Evolutionary conservation across 2,329 filamentous ascomycete genomes (phyloP), one percentile per base, ranked within the genome.

Genomic region (Aureobasidium sp.): DNA sequence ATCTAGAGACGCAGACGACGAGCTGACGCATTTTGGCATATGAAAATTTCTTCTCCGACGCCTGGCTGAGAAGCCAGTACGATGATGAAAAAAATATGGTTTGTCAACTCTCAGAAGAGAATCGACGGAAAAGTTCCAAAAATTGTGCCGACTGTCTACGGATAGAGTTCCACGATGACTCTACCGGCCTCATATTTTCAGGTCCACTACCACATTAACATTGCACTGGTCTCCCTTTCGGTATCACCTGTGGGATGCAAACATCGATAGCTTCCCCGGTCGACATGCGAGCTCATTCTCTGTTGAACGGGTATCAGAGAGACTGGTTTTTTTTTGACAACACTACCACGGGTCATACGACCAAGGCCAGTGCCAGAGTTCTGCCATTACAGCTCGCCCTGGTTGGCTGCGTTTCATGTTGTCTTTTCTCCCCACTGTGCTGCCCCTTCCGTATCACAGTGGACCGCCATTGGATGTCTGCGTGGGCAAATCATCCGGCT

Each of bases 381-480:
- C n/a, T n/a, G n/a, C 4, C n/a, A n/a, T 47, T 47, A 18, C 43
- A 10, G 38, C 38, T 18, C 33, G 33, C 33, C 33, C 36, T 29
- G 33, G 25, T 3, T 27, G 36, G 38, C 42, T 23, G 4, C 53
- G 36, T 40, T 55, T 23, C 53, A 36, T 42, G 23, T 29, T 55
- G 53, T 55, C 10, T 11, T 55, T 23, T n/a, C n/a, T 55, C 53
- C 53, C 53, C 53, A 42, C 53, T 55, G 33, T 55, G 53, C 53
- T 55, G 53, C 53, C 53, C n/a, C 33, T 55, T 29, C 53, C 9
- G 16, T 53, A 53, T 36, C n/a, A 40, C 38, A 55, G 36, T 40
- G 53, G 53, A 55, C 53, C 53, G 11, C 53, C 53, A 25, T 53
- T 36, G 53, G 53, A 42, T 20, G 25, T 25, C 36, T 23, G 36